Conservation (phyloP, 2,329 filamentous ascomycete species). For the Dothistroma pini region DNA sequence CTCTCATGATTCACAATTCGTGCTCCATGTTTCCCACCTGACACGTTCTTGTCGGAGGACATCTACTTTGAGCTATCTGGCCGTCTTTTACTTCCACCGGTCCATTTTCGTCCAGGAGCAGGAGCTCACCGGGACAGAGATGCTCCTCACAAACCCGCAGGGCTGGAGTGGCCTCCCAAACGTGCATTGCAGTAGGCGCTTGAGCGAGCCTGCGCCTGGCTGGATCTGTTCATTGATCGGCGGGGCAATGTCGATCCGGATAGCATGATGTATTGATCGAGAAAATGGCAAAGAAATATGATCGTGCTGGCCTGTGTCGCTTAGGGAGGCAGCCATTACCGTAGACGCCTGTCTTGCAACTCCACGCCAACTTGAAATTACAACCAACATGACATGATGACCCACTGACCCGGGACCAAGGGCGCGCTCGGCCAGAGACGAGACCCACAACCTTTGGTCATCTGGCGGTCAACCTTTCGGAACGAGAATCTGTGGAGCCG, state of each 20-base stretch:
- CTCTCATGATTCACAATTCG: neutral
- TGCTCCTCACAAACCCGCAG: neutral
- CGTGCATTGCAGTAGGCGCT: neutral
- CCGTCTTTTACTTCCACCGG: neutral
- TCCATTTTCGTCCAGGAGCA: neutral
- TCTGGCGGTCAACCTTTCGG: too few species aligned
- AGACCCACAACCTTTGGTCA: too few species aligned
- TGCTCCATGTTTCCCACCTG: neutral
- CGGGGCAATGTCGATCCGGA: constrained; percentile 5
- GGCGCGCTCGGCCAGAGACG: neutral
- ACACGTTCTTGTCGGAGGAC: constrained; percentile 1
- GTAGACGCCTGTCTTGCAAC: neutral
- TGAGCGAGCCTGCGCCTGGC: neutral
- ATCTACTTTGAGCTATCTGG: neutral
- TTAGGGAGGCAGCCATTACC: neutral
- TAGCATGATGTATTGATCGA: constrained; percentile 2
- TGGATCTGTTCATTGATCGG: neutral
- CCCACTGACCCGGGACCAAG: neutral
- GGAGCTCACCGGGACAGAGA: neutral
- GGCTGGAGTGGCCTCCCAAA: neutral
- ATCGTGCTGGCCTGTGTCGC: neutral
- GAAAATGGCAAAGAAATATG: neutral
- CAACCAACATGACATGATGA: neutral
- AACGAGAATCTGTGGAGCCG: too few species aligned
- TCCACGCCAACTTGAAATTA: neutral